phyloP scores from a whole-genome alignment of 2,329 filamentous ascomycete genomes.

The Claviceps paspali region DNA sequence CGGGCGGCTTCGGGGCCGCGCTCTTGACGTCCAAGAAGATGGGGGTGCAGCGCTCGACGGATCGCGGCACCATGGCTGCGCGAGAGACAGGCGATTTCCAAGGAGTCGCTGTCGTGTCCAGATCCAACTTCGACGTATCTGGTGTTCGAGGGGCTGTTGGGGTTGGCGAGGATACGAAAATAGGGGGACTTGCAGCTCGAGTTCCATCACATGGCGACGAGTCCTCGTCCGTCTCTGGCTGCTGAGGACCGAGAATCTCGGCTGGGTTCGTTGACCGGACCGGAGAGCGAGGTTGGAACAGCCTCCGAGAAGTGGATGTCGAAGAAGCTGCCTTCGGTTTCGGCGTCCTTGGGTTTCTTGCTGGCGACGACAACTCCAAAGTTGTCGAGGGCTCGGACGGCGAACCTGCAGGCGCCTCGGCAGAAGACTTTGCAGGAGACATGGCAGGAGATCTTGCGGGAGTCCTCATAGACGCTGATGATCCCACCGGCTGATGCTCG shows the following conservation, averaged over 20 bases:
- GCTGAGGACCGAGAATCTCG: neutral
- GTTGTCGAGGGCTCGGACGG: neutral
- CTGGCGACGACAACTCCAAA: neutral
- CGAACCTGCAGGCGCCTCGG: neutral
- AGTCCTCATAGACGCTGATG: neutral
- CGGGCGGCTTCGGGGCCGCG: neutral
- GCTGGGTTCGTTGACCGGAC: neutral
- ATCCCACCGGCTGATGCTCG: neutral
- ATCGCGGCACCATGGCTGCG: constrained; percentile 4
- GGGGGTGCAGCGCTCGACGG: constrained; percentile 5
- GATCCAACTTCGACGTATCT: neutral
- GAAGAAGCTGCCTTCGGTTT: neutral
- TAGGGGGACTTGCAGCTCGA: neutral
- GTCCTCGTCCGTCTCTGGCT: neutral
- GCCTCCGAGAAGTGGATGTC: neutral
- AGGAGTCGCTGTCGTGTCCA: neutral
- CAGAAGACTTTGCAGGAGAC: too few relatives aligned
- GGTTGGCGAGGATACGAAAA: constrained; percentile 1
- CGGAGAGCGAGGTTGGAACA: neutral
- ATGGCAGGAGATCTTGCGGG: too few relatives aligned
- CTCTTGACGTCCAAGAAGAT: constrained; percentile 3
- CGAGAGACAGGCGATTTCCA: neutral
- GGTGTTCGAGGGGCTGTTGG: neutral
- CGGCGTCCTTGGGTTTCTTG: neutral
- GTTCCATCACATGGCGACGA: neutral